Evolutionary conservation across 352 stramenopile genomes (phyloP).

Genomic region (Pythium aristosporum): DNA sequence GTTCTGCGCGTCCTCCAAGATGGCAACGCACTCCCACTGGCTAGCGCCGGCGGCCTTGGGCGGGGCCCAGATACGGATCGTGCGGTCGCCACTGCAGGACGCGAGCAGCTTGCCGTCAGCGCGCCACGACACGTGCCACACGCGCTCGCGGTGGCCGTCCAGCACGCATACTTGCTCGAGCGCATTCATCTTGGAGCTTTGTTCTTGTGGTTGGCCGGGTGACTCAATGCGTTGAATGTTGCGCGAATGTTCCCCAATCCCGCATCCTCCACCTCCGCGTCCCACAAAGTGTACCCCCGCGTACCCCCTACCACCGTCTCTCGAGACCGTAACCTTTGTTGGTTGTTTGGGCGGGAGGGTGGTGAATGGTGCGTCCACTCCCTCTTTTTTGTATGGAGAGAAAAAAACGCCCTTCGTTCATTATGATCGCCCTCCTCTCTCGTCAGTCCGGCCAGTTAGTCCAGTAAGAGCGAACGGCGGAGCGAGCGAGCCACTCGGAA

Average conservation of each 20-base stretch:
- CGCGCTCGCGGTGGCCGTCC: constrained; percentile 85
- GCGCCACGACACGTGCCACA: constrained; percentile 92
- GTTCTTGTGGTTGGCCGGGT: neutral
- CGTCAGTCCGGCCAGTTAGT: constrained; percentile 21
- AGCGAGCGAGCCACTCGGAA: neutral
- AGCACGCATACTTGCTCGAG: constrained; percentile 61
- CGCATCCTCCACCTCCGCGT: constrained; percentile 8
- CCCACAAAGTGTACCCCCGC: neutral
- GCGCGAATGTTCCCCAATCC: constrained; percentile 9
- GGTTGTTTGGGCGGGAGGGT: neutral
- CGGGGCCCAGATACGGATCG: constrained; percentile 81
- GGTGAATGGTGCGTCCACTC: constrained; percentile 22
- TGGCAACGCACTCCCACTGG: constrained; percentile 89
- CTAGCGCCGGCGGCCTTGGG: constrained; percentile 17
- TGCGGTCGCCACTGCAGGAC: constrained; percentile 90
- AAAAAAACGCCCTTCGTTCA: constrained; percentile 34
- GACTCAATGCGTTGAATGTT: neutral
- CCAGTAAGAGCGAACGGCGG: constrained; percentile 8
- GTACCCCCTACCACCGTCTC: no score
- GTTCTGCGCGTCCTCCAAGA: constrained; percentile 93
- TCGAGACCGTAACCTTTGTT: neutral
- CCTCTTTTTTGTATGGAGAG: constrained; percentile 19
- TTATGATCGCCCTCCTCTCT: constrained; percentile 31
- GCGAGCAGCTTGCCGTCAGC: constrained; percentile 84
- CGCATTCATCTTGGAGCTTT: constrained; percentile 8